Base-by-base conservation (phyloP, 352 stramenopile species). In the Pythium volutum region DNA sequence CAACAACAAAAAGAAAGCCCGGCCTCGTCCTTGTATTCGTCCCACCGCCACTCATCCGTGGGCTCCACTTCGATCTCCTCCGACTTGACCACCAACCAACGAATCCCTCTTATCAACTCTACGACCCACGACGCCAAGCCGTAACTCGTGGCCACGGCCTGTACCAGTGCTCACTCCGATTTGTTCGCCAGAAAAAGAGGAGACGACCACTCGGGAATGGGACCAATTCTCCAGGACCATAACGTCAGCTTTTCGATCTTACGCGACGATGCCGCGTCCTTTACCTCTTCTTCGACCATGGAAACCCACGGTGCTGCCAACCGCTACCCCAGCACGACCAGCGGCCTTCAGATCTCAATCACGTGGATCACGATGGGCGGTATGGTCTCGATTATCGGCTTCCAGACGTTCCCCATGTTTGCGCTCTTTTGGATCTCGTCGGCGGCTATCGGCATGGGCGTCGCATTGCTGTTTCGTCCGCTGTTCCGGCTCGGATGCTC, bases 331-430 rank as follows among this genome's bases (percentile, higher is more conserved):
- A 74, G 74, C 48, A 73, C 72, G 39, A 69, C 70, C 59, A 84
- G 71, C 36, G 73, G 68, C 14, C 61, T 84, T 20, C 69, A 74
- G 34, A 65, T 89, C 55, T 88, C 79, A 3, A 66, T 86, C 9
- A 52, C 56, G 54, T 76, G 76, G 68, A 84, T 81, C 26, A 71
- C 88, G 46, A 54, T 84, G 8, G 78, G 81, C 15, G 82, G 82
- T 34, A 91, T 89, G 62, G 74, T 88, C 0, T 88, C 77, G 3
- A 68, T 89, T 20, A 67, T 94, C 16, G 81, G 80, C 10, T 52
- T 78, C 8, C 76, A 89, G 59, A 94, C 85, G 11, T 58, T 88
- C 33, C 71, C 71, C 36, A 77, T 91, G 51, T 91, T 91, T 50
- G 50, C 66, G 2, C 66, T 77, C 22, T 75, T 83, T 49, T 90